Evolutionary conservation across 1,284 basidiomycete genomes (phyloP).

Genomic region (Chalciporus sp.): DNA sequence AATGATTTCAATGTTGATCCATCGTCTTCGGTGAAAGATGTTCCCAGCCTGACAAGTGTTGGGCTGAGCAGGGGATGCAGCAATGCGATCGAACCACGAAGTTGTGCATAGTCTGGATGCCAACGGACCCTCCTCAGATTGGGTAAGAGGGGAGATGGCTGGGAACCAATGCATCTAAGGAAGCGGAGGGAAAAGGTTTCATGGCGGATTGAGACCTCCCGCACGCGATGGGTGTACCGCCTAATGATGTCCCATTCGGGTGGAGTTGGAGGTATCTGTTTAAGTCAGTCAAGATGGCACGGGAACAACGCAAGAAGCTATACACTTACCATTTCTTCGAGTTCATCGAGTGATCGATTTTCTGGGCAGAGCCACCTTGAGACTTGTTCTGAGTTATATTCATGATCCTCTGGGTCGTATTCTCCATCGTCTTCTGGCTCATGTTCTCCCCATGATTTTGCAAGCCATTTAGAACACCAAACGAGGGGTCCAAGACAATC

Average conservation of each 20-base stretch:
- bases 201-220: slow-evolving; percentile 12
- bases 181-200: slow-evolving; percentile 7
- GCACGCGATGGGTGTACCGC: slow-evolving; percentile 16
- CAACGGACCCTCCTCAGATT: slow-evolving; percentile 15
- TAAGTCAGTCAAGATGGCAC: too few relatives aligned
- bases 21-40: slow-evolving; percentile 13
- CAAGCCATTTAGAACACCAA: slow-evolving; percentile 7
- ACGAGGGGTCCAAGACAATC: slow-evolving; percentile 19
- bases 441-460: neutral
- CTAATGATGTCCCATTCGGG: slow-evolving; percentile 10
- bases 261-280: slow-evolving; percentile 9
- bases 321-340: neutral
- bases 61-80: slow-evolving; percentile 20
- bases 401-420: too few relatives aligned
- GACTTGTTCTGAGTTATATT: too few relatives aligned
- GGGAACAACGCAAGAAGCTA: too few relatives aligned
- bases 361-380: too few relatives aligned
- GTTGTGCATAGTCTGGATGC: neutral
- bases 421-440: too few relatives aligned
- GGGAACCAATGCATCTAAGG: slow-evolving; percentile 11
- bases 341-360: too few relatives aligned
- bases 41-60: slow-evolving; percentile 9
- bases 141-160: slow-evolving; percentile 8
- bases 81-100: neutral
- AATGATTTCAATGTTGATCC: slow-evolving; percentile 11